Percentiles rank a stretch among this genome's conserved stretches.
These are phyloP conservation scores for Spathaspora boniae DNA, from an alignment of 805 yeast genomes.

Conservation along the genomic window DNA sequence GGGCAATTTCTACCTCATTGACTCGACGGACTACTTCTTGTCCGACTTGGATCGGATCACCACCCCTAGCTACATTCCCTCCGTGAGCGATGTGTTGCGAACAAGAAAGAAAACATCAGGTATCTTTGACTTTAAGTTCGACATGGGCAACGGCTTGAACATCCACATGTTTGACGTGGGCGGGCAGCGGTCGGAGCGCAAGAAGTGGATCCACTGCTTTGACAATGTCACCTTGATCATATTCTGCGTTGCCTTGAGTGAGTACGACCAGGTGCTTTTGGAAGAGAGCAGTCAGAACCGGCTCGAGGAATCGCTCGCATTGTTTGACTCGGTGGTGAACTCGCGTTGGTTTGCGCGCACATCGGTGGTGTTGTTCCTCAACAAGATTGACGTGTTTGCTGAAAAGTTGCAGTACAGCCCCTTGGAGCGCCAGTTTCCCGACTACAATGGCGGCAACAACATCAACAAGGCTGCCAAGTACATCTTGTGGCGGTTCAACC, in stretches of 20 bases:
- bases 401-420: conserved; percentile 82
- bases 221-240: conserved; percentile 87
- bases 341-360: conserved; percentile 90
- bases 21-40: conserved; percentile 78
- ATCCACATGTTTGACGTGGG: conserved; percentile 75
- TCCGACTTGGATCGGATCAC: conserved; percentile 62
- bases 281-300: conserved; percentile 77
- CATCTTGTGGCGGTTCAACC: conserved; percentile 85
- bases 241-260: conserved; percentile 87
- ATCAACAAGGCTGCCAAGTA: conserved; percentile 89
- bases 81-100: conserved; percentile 72
- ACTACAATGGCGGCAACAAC: conserved; percentile 86
- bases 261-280: conserved; percentile 80
- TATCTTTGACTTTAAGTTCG: conserved; percentile 77
- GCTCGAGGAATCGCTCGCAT: conserved; percentile 73
- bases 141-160: conserved; percentile 53
- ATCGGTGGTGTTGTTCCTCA: conserved; percentile 79
- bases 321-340: conserved; percentile 88
- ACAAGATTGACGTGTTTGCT: conserved; percentile 87
- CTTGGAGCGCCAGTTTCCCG: conserved; percentile 79
- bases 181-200: conserved; percentile 93
- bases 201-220: conserved; percentile 96
- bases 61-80: conserved; percentile 61
- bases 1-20: conserved; percentile 77
- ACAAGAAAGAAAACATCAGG: conserved; percentile 93